Evolutionary conservation across 2,329 filamentous ascomycete species (phyloP).

Genomic region (Pseudogymnoascus sp.): DNA sequence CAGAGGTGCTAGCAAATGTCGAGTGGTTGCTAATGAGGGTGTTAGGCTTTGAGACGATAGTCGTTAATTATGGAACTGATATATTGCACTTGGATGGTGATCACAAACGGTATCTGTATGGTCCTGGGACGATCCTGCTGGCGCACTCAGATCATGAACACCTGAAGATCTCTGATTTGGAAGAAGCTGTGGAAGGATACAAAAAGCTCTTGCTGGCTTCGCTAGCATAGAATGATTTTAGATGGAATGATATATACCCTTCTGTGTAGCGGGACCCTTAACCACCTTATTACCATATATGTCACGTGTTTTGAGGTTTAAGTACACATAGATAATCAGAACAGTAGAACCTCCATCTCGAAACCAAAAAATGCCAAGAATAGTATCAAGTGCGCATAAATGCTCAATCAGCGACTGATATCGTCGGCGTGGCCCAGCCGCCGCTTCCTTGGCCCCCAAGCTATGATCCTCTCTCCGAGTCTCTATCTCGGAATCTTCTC

Average conservation of each 20-base stretch:
- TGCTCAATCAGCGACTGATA: background rate
- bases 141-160: conserved; percentile 82
- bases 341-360: background rate
- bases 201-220: conserved; percentile 37
- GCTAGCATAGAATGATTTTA: background rate
- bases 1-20: background rate
- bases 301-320: background rate
- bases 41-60: conserved; percentile 65
- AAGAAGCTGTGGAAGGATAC: conserved; percentile 72
- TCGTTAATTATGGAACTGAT: conserved; percentile 91
- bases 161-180: conserved; percentile 65
- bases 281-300: background rate
- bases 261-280: background rate
- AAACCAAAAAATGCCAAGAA: background rate
- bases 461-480: background rate
- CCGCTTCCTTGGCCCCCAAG: background rate
- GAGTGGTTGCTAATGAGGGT: conserved; percentile 13
- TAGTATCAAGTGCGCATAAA: background rate
- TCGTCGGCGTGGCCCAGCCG: background rate
- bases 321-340: background rate
- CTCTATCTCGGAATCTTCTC: background rate
- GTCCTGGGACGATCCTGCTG: conserved; percentile 69
- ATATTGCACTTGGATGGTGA: conserved; percentile 68
- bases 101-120: conserved; percentile 60
- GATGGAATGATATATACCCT: background rate